Evolutionary conservation across 83 land plant genomes (phyloP).

Genomic region (Thuja plicata): DNA sequence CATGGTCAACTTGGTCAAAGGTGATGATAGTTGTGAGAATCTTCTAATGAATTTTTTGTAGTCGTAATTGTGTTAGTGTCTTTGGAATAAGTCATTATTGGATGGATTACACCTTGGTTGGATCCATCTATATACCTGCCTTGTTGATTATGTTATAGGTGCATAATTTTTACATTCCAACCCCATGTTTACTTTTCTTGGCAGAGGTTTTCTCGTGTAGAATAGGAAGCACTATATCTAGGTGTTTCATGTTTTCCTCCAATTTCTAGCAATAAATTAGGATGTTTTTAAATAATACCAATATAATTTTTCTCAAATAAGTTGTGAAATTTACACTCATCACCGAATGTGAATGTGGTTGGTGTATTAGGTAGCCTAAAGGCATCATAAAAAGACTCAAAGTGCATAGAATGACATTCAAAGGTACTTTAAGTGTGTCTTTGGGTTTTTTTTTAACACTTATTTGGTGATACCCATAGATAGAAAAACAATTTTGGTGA

Average conservation of each 20-base stretch:
- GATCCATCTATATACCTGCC: too few relatives aligned
- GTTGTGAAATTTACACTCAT: conserved; percentile 18
- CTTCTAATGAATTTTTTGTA: too few relatives aligned
- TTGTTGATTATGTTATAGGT: too few relatives aligned
- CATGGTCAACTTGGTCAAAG: too few relatives aligned
- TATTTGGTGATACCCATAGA: conserved; percentile 21
- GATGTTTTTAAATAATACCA: conserved; percentile 18
- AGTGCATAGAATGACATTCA: background rate
- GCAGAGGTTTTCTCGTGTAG: background rate
- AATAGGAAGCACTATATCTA: background rate
- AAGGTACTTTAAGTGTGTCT: conserved; percentile 9
- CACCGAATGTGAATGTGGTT: conserved; percentile 7
- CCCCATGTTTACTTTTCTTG: background rate
- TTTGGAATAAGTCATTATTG: too few relatives aligned
- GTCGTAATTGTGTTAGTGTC: too few relatives aligned
- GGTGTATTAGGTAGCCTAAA: conserved; percentile 23
- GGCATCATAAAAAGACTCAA: conserved; percentile 10
- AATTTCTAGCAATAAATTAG: conserved; percentile 6
- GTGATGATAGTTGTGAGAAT: too few relatives aligned
- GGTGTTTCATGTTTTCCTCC: conserved; percentile 10
- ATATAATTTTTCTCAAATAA: conserved; percentile 6
- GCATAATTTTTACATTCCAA: too few relatives aligned
- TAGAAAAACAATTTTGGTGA: conserved; percentile 12
- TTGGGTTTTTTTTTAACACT: background rate
- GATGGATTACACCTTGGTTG: too few relatives aligned